These are phyloP conservation scores for Taiwanofungus camphoratus DNA, from an alignment of 1,284 basidiomycete species.

Conservation along the genomic window DNA sequence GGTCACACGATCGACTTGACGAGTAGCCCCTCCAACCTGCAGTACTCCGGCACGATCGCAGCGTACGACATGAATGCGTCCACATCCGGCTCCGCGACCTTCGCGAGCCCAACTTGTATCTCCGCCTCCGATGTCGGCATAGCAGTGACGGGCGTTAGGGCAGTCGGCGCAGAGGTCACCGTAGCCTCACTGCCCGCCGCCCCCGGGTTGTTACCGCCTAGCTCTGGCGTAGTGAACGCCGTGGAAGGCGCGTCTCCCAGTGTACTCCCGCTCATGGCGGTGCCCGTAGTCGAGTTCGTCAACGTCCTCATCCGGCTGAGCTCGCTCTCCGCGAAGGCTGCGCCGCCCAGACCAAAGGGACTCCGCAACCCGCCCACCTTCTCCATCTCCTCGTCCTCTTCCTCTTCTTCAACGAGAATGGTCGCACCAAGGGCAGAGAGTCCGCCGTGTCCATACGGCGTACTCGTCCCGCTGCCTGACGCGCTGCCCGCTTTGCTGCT, in stretches of 20 bases:
- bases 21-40: slow-evolving; percentile 68
- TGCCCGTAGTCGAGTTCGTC: slow-evolving; percentile 48
- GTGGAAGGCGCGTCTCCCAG: slow-evolving; percentile 39
- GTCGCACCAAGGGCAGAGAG: slow-evolving; percentile 54
- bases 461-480: slow-evolving; percentile 48
- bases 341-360: slow-evolving; percentile 17
- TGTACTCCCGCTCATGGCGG: slow-evolving; percentile 31
- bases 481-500: slow-evolving; percentile 34
- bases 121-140: slow-evolving; percentile 65
- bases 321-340: slow-evolving; percentile 29
- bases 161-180: slow-evolving; percentile 34
- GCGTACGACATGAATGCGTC: slow-evolving; percentile 82
- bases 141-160: slow-evolving; percentile 62
- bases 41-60: slow-evolving; percentile 77
- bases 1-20: slow-evolving; percentile 54
- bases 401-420: slow-evolving; percentile 68
- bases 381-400: slow-evolving; percentile 56
- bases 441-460: slow-evolving; percentile 45
- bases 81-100: slow-evolving; percentile 75
- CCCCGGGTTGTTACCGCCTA: slow-evolving; percentile 30
- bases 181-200: slow-evolving; percentile 23
- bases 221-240: slow-evolving; percentile 60
- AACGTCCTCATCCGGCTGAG: slow-evolving; percentile 34
- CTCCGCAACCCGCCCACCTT: slow-evolving; percentile 24
- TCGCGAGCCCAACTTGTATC: slow-evolving; percentile 66